A percentile compares a stretch with the other conserved stretches of the same genome.
phyloP scores from a whole-genome alignment of 805 yeast species.

The Metschnikowia borealis region DNA sequence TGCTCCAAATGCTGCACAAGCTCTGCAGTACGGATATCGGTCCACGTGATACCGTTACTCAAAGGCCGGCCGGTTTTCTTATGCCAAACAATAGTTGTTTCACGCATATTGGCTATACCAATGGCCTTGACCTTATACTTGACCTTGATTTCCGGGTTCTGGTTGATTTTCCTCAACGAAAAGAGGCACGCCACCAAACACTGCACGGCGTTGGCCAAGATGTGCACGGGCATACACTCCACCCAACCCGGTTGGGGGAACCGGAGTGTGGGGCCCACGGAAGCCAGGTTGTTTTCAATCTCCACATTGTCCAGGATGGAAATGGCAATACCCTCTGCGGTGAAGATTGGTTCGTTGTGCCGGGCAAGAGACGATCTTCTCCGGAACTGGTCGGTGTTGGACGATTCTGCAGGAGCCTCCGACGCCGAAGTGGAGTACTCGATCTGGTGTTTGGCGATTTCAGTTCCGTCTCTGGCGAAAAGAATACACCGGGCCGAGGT shows the following conservation, averaged over 20 bases:
- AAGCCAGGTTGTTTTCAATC: constrained; percentile 54
- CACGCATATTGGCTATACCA: constrained; percentile 95
- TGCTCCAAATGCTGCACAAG: constrained; percentile 61
- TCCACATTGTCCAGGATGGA: constrained; percentile 54
- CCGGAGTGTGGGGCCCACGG: constrained; percentile 62
- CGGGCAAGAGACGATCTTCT: constrained; percentile 42
- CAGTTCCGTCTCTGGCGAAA: constrained; percentile 68
- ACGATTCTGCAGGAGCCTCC: constrained; percentile 42
- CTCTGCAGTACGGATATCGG: constrained; percentile 81
- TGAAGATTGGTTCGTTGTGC: constrained; percentile 56
- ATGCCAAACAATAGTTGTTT: constrained; percentile 88
- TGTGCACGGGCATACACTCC: constrained; percentile 84
- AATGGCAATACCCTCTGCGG: constrained; percentile 72
- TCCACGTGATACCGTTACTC: constrained; percentile 92
- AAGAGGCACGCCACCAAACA: constrained; percentile 69
- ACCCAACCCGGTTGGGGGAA: constrained; percentile 91
- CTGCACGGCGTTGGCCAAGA: constrained; percentile 73
- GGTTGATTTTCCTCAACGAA: constrained; percentile 54
- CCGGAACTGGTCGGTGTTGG: constrained; percentile 43
- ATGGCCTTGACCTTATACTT: constrained; percentile 65
- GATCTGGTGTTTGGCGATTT: constrained; percentile 83
- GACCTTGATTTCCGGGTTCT: constrained; percentile 44
- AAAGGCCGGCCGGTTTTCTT: constrained; percentile 77
- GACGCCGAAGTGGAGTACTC: constrained; percentile 78
- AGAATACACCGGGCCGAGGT: constrained; percentile 87